phyloP scores from a whole-genome alignment of 208 protist species.

The Strigomonas culicis region DNA sequence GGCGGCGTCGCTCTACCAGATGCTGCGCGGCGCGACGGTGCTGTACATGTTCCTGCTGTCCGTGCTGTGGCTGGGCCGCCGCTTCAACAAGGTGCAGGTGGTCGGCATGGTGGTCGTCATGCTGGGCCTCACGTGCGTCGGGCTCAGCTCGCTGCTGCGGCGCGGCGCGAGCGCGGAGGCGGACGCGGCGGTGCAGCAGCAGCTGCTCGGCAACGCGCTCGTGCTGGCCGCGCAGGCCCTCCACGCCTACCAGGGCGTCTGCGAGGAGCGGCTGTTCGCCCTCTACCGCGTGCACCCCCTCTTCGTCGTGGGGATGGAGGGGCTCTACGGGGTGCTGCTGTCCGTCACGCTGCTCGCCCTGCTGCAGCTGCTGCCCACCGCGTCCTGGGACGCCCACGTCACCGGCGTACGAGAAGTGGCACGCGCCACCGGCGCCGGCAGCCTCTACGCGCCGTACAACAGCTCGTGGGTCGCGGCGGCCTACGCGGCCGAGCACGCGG shows the following conservation, averaged over 20 bases:
- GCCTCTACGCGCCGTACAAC: conserved; percentile 7
- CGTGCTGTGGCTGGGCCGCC: conserved; percentile 69
- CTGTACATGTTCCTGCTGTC: conserved; percentile 87
- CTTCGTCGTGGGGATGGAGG: conserved; percentile 90
- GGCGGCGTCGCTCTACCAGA: conserved; percentile 89
- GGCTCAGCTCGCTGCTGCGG: conserved; percentile 28
- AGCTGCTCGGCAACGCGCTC: conserved; percentile 70
- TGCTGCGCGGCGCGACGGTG: conserved; percentile 89
- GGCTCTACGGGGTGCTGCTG: conserved; percentile 81
- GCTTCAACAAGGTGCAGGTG: conserved; percentile 63
- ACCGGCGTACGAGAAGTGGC: conserved; percentile 19
- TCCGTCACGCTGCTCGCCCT: conserved; percentile 60
- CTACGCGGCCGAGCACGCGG: neutral
- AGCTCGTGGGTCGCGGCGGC: conserved; percentile 6
- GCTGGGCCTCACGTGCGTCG: conserved; percentile 66
- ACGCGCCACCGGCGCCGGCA: neutral
- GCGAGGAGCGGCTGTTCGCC: conserved; percentile 79
- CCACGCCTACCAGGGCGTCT: conserved; percentile 87
- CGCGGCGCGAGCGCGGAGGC: conserved; percentile 10
- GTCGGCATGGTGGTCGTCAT: conserved; percentile 59
- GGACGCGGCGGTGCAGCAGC: conserved; percentile 15
- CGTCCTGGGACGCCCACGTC: conserved; percentile 41
- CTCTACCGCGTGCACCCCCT: conserved; percentile 70
- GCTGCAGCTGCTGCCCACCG: conserved; percentile 61
- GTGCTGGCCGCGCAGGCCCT: conserved; percentile 85